Percentiles rank a stretch among this genome's conserved stretches.
Evolutionary conservation across 1,139 yeast species (phyloP).

Genomic region (Saccharomycopsis hybrid): DNA sequence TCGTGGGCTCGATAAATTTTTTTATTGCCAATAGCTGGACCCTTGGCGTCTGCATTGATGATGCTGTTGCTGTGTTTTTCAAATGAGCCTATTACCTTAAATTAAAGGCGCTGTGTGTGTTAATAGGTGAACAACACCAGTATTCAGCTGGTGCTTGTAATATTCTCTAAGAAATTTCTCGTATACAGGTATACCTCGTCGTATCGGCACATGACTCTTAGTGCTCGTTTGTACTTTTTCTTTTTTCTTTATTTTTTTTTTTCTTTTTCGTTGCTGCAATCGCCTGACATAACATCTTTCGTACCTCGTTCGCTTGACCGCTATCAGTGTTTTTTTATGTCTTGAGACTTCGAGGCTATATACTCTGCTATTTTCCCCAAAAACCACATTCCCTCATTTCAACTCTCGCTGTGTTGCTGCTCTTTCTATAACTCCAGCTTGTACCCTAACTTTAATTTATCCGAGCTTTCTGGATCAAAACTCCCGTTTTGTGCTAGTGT

Average conservation of each 20-base stretch:
- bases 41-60: constrained; percentile 50
- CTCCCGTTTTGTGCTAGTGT: no score
- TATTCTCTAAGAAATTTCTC: not conserved
- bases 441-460: not conserved
- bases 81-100: not conserved
- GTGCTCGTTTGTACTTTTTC: not conserved
- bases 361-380: not conserved
- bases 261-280: not conserved
- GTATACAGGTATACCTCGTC: not conserved
- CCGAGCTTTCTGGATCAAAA: no score
- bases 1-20: constrained; percentile 56
- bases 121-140: no score
- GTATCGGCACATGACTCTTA: not conserved
- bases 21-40: constrained; percentile 64
- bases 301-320: not conserved
- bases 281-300: not conserved
- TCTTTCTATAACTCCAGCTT: not conserved
- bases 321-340: not conserved
- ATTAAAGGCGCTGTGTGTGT: no score
- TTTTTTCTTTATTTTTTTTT: not conserved
- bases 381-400: not conserved
- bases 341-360: not conserved
- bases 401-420: not conserved
- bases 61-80: constrained; percentile 24
- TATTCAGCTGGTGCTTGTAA: not conserved